Evolutionary conservation across 306 rosid species (phyloP).

Genomic region (Acacia melanoxylon): DNA sequence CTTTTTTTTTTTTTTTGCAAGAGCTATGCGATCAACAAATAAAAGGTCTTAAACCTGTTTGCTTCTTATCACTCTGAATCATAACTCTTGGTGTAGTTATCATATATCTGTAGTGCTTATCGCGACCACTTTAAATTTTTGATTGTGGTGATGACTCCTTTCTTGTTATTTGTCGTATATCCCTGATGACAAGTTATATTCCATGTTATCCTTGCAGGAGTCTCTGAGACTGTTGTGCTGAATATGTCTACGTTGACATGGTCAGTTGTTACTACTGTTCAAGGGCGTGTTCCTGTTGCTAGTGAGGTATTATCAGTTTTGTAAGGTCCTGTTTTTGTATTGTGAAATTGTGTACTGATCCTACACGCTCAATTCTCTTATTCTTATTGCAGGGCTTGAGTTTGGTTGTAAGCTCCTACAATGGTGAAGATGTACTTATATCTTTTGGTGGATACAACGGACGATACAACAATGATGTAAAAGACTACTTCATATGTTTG

Average conservation of each 20-base stretch:
- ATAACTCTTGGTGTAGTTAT: not conserved
- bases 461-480: slow-evolving; percentile 81
- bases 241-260: slow-evolving; percentile 88
- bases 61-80: slow-evolving; percentile 9
- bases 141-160: slow-evolving; percentile 7
- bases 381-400: slow-evolving; percentile 70
- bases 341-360: not conserved
- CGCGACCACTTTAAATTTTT: slow-evolving; percentile 8
- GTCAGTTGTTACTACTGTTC: slow-evolving; percentile 85
- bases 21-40: not conserved
- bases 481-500: slow-evolving; percentile 20
- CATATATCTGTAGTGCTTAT: not conserved
- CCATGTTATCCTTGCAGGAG: slow-evolving; percentile 58
- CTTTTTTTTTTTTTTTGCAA: not conserved
- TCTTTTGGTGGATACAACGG: slow-evolving; percentile 96
- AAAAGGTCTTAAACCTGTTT: not conserved
- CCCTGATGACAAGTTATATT: slow-evolving; percentile 13
- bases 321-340: slow-evolving; percentile 3
- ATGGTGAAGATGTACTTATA: slow-evolving; percentile 74
- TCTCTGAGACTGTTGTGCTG: slow-evolving; percentile 76
- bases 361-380: slow-evolving; percentile 16
- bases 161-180: not conserved
- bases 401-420: slow-evolving; percentile 62
- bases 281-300: slow-evolving; percentile 91
- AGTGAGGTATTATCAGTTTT: slow-evolving; percentile 65